Base-by-base conservation (phyloP, 1,284 basidiomycete genomes). In the Leccinum angustisporum region DNA sequence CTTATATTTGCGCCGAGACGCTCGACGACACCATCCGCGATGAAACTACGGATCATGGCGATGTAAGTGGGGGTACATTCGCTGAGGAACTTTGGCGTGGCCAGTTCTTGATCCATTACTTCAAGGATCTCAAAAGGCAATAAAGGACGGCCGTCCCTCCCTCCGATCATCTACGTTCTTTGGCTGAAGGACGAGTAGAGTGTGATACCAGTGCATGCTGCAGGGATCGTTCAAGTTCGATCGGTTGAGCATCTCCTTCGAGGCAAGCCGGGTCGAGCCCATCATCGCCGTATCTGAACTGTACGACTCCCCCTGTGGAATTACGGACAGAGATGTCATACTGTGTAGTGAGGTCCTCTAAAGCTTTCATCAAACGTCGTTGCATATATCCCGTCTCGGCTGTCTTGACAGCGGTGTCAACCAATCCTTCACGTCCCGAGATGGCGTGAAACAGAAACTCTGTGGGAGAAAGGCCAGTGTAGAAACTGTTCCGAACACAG, bases 371-470 rank as follows among this genome's bases (percentile, higher is more conserved):
- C 67, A 99, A 78, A 65, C 97, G 91, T 64, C 97, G 88, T 72
- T 97, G 94, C 97, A 99, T 99, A 80, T 99, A 99, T 50, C 97
- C 97, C 1, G 97, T 99, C 78, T 99, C 97, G 18, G 97, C 97
- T 1, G 97, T 99, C 80, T 99, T 99, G 77, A 99, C 97, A 27
- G 97, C 97, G 0, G 97, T 99, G 79, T 99, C 97, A 72, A 99
- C 97, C 53, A 99, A 79, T 79, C 97, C 97, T 80, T 99, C 97
- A 75, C 97, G 91, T 67, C 97, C 97, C 25, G 97, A 98, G 70
- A 99, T 98, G 63, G 96, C 97, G 79, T 99, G 97, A 83, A 99
- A 99, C 60, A 99, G 77, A 79, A 99, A 99, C 74, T 99, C 97
- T 11, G 97, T 97, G 0, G 97, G 94, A 0, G 87, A 84, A n/a